Conservation (phyloP, 2,329 filamentous ascomycete genomes). For the Arthrobotrys iridis region DNA sequence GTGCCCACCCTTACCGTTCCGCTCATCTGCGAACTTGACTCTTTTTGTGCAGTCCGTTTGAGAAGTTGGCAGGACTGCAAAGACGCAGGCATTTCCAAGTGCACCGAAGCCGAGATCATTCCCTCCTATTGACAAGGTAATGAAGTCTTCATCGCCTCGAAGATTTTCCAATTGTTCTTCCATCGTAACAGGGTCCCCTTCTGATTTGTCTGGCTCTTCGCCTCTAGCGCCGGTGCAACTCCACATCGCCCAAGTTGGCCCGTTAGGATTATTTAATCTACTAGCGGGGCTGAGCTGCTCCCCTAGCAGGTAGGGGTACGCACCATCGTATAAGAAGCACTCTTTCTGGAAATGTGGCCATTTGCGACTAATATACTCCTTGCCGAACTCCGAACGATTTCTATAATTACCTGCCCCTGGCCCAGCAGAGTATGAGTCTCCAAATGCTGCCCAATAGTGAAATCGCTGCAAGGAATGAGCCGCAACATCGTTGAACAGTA, state of each 20-base stretch:
- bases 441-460: constrained; percentile 6
- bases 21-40: too few relatives aligned
- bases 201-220: neutral
- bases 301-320: constrained; percentile 7
- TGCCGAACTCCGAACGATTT: too few relatives aligned
- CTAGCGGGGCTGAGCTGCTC: neutral
- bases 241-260: neutral
- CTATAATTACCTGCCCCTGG: constrained; percentile 1
- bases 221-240: constrained; percentile 23
- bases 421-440: constrained; percentile 21
- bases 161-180: neutral
- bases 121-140: constrained; percentile 28
- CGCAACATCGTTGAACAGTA: neutral
- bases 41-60: too few relatives aligned
- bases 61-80: neutral
- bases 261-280: too few relatives aligned
- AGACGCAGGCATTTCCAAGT: constrained; percentile 16
- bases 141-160: constrained; percentile 22
- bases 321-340: constrained; percentile 3
- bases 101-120: constrained; percentile 16
- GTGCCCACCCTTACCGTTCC: too few relatives aligned
- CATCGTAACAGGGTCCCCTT: constrained; percentile 7
- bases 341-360: neutral
- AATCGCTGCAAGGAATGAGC: neutral
- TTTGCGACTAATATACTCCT: neutral